Evolutionary conservation across 257 asterid genomes (phyloP), one percentile per base, ranked within the genome.

Genomic region (Oldenlandia corymbosa): DNA sequence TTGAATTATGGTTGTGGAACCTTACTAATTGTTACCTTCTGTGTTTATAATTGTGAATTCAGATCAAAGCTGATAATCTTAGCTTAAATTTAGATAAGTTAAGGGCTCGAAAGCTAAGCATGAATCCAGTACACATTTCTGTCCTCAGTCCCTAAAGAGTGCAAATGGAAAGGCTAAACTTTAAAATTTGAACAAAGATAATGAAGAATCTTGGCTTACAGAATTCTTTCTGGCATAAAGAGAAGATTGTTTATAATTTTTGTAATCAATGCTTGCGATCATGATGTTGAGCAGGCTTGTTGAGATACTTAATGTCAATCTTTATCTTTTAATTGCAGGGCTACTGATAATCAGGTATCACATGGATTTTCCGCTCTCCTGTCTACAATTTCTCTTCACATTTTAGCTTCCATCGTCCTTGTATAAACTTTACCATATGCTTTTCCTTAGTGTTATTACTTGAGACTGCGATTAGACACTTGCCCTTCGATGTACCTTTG

Each of bases 311-410:
- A 71, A 72, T 72, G 63, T 68, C n/a, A 72, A 27, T 67, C 68
- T 57, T 75, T 64, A 61, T n/a, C 49, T 76, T 67, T 71, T 69
- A 55, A 74, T 26, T 81, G 96, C 95, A 92, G 99, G 88, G 99
- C 99, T 45, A 83, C 74, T 66, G 99, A 92, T 81, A 89, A 89
- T 79, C 99, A 89, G 95, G 96, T 92, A 83, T 37, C 20, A 0
- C 34, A 10, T 11, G 1, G 39, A 47, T n/a, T 23, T 7, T 1
- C 34, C 30, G 32, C 24, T 42, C 23, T 27, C 45, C 50, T 45
- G 9, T 42, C n/a, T 24, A 27, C 20, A 30, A 64, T 48, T 34
- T 42, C 60, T 42, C 41, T 32, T 54, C 20, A 18, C 41, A 45
- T 37, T 54, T 53, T 66, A 56, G 16, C 64, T 18, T n/a, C 11